Percentiles rank a stretch among this genome's conserved stretches.
Evolutionary conservation across 495 filamentous ascomycete species (phyloP).

Genomic region (Chaetomidium leptoderma): DNA sequence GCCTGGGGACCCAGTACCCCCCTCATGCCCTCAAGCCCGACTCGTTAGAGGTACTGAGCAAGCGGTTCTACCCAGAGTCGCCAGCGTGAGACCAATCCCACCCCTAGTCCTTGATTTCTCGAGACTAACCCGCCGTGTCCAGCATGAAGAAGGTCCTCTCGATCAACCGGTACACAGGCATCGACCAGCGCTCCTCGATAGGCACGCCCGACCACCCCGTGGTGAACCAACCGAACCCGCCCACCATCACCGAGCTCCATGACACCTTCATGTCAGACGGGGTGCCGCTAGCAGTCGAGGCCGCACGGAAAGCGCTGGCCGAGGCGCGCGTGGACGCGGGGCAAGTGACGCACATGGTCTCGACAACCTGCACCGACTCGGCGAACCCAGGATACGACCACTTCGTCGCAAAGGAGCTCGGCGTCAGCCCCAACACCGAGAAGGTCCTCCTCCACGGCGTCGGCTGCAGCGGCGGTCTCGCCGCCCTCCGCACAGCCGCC

Average conservation of each 20-base stretch:
- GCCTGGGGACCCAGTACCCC: conserved; percentile 49
- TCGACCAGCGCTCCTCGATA: conserved; percentile 57
- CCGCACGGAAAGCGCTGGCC: conserved; percentile 55
- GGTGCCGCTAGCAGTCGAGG: conserved; percentile 53
- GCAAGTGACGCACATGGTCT: conserved; percentile 62
- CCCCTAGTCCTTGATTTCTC: not conserved
- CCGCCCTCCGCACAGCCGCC: conserved; percentile 56
- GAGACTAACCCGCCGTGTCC: conserved; percentile 1
- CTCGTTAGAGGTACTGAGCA: conserved; percentile 40
- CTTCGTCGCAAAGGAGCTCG: conserved; percentile 53
- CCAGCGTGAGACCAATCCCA: conserved; percentile 40
- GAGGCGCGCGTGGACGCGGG: conserved; percentile 46
- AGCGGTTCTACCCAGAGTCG: conserved; percentile 47
- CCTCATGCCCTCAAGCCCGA: conserved; percentile 41
- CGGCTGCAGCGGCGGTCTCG: conserved; percentile 62
- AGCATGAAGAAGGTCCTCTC: conserved; percentile 56
- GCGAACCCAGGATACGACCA: conserved; percentile 67
- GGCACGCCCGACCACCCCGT: conserved; percentile 53
- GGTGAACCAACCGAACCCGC: conserved; percentile 51
- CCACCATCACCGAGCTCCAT: conserved; percentile 54
- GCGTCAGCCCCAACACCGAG: conserved; percentile 47
- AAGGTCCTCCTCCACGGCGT: conserved; percentile 59
- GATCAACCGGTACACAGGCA: conserved; percentile 62
- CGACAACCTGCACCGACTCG: conserved; percentile 63
- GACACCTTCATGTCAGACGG: conserved; percentile 54